Evolutionary conservation across 2,329 filamentous ascomycete species (phyloP).

Genomic region (Chaetomiaceae sp.): DNA sequence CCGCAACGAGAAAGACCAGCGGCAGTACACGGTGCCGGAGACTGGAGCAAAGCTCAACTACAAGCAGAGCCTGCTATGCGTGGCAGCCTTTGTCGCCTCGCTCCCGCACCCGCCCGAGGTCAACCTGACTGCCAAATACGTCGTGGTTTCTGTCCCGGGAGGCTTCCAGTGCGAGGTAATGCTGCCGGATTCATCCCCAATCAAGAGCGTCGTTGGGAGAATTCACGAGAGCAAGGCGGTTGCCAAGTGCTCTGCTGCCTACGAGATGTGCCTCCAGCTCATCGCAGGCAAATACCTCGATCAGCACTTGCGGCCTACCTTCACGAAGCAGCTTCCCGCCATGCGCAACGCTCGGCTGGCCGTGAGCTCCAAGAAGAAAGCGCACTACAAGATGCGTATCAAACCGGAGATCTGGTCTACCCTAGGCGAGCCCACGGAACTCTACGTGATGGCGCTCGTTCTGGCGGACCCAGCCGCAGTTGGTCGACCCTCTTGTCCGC

Average conservation of each 20-base stretch:
- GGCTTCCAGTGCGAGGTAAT: constrained; percentile 74
- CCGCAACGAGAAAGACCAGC: constrained; percentile 45
- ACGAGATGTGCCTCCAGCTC: constrained; percentile 71
- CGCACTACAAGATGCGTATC: constrained; percentile 69
- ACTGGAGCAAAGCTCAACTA: constrained; percentile 79
- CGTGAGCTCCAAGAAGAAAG: constrained; percentile 71
- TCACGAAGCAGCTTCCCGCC: constrained; percentile 64
- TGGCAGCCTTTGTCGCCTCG: constrained; percentile 69
- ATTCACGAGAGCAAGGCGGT: constrained; percentile 64
- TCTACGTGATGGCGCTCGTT: constrained; percentile 60
- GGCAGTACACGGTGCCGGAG: constrained; percentile 54
- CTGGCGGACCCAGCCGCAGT: constrained; percentile 55
- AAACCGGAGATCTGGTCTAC: constrained; percentile 73
- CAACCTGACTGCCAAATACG: constrained; percentile 50
- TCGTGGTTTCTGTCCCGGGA: constrained; percentile 51
- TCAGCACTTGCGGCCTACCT: constrained; percentile 67
- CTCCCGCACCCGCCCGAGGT: constrained; percentile 48
- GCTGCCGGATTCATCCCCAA: constrained; percentile 69
- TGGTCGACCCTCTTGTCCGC: constrained; percentile 54
- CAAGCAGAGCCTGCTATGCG: constrained; percentile 63
- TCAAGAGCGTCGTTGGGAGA: constrained; percentile 61
- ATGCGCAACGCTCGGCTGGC: constrained; percentile 88
- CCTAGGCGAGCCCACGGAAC: constrained; percentile 42
- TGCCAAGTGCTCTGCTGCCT: constrained; percentile 87
- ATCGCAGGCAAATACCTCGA: constrained; percentile 65